Evolutionary conservation across 345 rosid genomes (phyloP).

Genomic region (Populus simonii): DNA sequence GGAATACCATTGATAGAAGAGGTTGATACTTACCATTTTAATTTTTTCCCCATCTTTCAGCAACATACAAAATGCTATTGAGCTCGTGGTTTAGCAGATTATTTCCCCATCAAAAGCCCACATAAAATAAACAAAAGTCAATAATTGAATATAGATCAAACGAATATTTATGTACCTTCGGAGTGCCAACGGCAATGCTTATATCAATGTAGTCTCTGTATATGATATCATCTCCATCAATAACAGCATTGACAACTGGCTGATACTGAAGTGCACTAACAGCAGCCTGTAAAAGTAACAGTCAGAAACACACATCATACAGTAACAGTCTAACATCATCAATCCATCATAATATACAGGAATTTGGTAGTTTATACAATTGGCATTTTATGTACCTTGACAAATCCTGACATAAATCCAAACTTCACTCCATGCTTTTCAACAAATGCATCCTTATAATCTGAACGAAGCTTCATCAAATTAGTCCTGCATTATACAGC

Average conservation of each 20-base stretch:
- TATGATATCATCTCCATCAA: slow-evolving; percentile 90
- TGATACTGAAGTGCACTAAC: slow-evolving; percentile 84
- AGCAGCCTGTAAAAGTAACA: slow-evolving; percentile 59
- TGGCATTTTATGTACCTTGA: slow-evolving; percentile 43
- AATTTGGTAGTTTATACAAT: background rate
- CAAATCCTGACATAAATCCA: slow-evolving; percentile 93
- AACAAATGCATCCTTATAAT: slow-evolving; percentile 83
- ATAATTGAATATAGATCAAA: background rate
- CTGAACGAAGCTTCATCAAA: slow-evolving; percentile 91
- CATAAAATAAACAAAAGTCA: background rate
- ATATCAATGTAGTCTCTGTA: slow-evolving; percentile 86
- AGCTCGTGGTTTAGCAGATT: background rate
- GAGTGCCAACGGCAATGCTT: slow-evolving; percentile 83
- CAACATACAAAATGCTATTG: background rate
- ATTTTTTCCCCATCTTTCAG: background rate
- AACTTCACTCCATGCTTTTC: slow-evolving; percentile 92
- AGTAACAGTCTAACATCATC: too few species aligned
- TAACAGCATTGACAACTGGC: slow-evolving; percentile 90
- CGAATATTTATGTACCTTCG: slow-evolving; percentile 43
- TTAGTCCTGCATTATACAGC: slow-evolving; percentile 58
- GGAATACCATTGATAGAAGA: too few species aligned
- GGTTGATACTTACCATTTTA: background rate
- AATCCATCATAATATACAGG: background rate
- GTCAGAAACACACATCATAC: background rate
- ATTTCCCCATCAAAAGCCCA: background rate